Base-by-base conservation (phyloP, 768 basidiomycete species). In the Exsudoporus frostii region DNA sequence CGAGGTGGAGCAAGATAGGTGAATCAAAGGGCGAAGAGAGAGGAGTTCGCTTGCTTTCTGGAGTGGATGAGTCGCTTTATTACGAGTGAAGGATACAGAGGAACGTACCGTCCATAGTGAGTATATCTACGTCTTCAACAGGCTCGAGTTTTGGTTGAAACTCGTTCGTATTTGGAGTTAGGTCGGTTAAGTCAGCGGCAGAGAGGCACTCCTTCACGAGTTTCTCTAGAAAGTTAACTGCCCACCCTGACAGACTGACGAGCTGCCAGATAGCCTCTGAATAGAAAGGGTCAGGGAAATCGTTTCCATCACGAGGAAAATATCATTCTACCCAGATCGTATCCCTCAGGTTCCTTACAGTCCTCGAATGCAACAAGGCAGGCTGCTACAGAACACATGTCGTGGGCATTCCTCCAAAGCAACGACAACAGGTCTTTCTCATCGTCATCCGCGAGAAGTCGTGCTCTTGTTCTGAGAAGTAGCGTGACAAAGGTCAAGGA, bases 241-340 rank as follows among this genome's bases (percentile, higher is more conserved):
- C 65, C 88, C 87, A 92, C 8, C 70, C 72, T 1, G 78, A 80
- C 42, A 90, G 61, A 9, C 78, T 79, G 42, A 84, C 79, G 14
- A 91, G 74, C 56, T 86, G 84, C 90, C 90, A 91, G 25, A 83
- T 77, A 33, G 85, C 81, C 48, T 83, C 89, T 92, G 25, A 22
- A 51, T 27, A 52, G 48, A 27, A 38, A 38, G 10, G 7, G 27
- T 60, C 46, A 53, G 39, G 17, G 32, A 5, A 43, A 62, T 55
- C 51, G 42, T 27, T 39, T 25, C 19, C 22, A 22, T 50, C 30
- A 5, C 5, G 41, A 32, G 29, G 32, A 19, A 19, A 49, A 37
- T n/a, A 37, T 10, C 1, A 19, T 39, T 60, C 36, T 48, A 88
- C 89, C 80, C 4, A 88, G 72, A 60, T 89, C 85, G 60, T 86